Evolutionary conservation across 345 rosid species (phyloP).

Genomic region (Melastoma malabathricum): DNA sequence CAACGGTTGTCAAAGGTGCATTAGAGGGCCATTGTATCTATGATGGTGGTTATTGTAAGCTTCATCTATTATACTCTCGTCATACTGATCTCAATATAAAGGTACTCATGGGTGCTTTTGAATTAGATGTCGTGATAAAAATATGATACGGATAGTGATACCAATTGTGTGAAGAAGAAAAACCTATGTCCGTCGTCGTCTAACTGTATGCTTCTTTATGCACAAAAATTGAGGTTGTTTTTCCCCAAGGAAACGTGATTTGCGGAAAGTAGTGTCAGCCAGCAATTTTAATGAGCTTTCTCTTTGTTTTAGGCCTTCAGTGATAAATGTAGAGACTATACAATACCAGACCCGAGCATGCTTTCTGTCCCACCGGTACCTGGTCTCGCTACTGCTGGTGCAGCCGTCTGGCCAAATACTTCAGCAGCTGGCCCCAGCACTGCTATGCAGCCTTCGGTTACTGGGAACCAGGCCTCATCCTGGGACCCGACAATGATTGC

Average conservation of each 20-base stretch:
- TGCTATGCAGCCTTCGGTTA: conserved; percentile 15
- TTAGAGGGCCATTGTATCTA: conserved; percentile 97
- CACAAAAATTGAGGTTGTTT: conserved; percentile 12
- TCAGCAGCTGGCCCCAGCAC: conserved; percentile 17
- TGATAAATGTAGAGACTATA: conserved; percentile 94
- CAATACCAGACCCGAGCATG: conserved; percentile 48
- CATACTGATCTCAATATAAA: conserved; percentile 99
- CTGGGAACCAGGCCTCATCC: conserved; percentile 27
- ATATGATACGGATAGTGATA: conserved; percentile 17
- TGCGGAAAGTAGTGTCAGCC: no score
- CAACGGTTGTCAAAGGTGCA: conserved; percentile 76
- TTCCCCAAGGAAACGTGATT: neutral
- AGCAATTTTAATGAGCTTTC: neutral
- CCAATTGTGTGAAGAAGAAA: conserved; percentile 26
- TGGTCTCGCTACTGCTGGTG: conserved; percentile 23
- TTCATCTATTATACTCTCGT: conserved; percentile 99
- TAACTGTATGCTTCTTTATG: conserved; percentile 40
- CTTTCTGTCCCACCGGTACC: conserved; percentile 37
- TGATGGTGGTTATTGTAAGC: conserved; percentile 99
- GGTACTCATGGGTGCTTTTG: conserved; percentile 47
- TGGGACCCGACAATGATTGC: conserved; percentile 35
- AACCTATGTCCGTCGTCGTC: conserved; percentile 24
- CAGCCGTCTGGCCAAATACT: conserved; percentile 55
- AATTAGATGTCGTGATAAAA: conserved; percentile 36
- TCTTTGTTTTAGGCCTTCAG: conserved; percentile 48